phyloP scores from a whole-genome alignment of 345 rosid species.

The Clarkia xantiana region DNA sequence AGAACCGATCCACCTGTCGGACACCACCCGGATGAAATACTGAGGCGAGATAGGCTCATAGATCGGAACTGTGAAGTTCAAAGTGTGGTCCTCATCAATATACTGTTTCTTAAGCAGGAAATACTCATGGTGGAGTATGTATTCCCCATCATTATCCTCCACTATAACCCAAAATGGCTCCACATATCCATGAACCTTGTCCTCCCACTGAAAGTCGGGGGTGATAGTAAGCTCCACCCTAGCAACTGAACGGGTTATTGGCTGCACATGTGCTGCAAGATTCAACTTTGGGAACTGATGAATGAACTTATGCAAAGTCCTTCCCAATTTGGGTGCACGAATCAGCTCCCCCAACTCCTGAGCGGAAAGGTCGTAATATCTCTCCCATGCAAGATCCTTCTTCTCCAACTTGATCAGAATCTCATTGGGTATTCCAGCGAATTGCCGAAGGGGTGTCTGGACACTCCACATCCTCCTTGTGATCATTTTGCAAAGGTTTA shows the following conservation, averaged over 20 bases:
- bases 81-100: slow-evolving; percentile 65
- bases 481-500: slow-evolving; percentile 87
- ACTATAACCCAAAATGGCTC: slow-evolving; percentile 95
- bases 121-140: slow-evolving; percentile 86
- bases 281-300: slow-evolving; percentile 81
- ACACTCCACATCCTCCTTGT: slow-evolving; percentile 95
- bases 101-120: slow-evolving; percentile 87
- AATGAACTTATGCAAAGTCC: slow-evolving; percentile 67
- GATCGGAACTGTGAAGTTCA: slow-evolving; percentile 87
- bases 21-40: slow-evolving; percentile 77
- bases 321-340: slow-evolving; percentile 77
- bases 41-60: slow-evolving; percentile 91
- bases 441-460: slow-evolving; percentile 89
- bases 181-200: slow-evolving; percentile 78
- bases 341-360: slow-evolving; percentile 93
- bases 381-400: slow-evolving; percentile 96
- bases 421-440: slow-evolving; percentile 67
- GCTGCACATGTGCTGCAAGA: slow-evolving; percentile 83
- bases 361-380: slow-evolving; percentile 80
- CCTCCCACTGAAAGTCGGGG: slow-evolving; percentile 93
- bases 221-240: slow-evolving; percentile 86
- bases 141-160: slow-evolving; percentile 93
- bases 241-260: slow-evolving; percentile 73
- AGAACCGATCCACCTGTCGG: slow-evolving; percentile 91
- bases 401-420: slow-evolving; percentile 79